phyloP scores from a whole-genome alignment of 305 asterid species.

The Plantago coronopus region DNA sequence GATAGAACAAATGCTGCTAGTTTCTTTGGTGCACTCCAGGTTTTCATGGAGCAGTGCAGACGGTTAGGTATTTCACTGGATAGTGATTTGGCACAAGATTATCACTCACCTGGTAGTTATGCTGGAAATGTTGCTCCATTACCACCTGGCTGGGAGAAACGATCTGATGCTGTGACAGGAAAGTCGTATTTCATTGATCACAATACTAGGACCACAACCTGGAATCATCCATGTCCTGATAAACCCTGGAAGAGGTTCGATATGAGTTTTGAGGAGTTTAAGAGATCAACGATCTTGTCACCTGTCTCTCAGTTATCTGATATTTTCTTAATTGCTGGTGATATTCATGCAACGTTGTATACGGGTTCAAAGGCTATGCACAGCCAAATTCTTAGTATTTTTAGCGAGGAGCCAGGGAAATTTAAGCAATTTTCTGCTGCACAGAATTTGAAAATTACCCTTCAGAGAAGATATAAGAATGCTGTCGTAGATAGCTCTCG shows the following conservation, averaged over 20 bases:
- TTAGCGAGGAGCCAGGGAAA: conserved; percentile 89
- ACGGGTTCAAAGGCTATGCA: conserved; percentile 99
- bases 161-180: conserved; percentile 93
- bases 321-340: conserved; percentile 86
- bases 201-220: conserved; percentile 94
- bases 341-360: conserved; percentile 88
- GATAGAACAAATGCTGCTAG: conserved; percentile 99
- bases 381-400: conserved; percentile 98
- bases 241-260: conserved; percentile 99
- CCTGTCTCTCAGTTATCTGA: conserved; percentile 90
- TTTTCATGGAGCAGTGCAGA: conserved; percentile 93
- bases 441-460: conserved; percentile 90
- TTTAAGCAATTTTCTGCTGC: conserved; percentile 98
- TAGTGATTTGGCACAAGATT: conserved; percentile 74
- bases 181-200: conserved; percentile 93
- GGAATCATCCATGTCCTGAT: conserved; percentile 99
- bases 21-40: conserved; percentile 97
- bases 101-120: conserved; percentile 58
- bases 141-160: conserved; percentile 99
- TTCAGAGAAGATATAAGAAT: conserved; percentile 94
- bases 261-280: conserved; percentile 95
- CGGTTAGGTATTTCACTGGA: conserved; percentile 96
- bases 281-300: conserved; percentile 87
- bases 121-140: conserved; percentile 88
- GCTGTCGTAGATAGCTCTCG: conserved; percentile 97